phyloP scores from a whole-genome alignment of 1,284 basidiomycete species.

The Malassezia restricta region DNA sequence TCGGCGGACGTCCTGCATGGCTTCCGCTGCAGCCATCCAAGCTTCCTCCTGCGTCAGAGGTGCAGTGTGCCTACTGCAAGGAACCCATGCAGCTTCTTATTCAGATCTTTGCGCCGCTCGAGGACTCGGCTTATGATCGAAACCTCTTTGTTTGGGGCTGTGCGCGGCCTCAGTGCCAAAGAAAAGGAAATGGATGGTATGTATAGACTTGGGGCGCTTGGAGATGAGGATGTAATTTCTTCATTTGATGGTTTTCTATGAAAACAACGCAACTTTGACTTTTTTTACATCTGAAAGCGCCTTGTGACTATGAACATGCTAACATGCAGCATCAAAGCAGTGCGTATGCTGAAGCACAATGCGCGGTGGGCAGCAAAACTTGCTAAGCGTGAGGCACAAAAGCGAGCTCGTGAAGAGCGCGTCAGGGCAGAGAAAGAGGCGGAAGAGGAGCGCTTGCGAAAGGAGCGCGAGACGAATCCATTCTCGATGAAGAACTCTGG shows the following conservation, averaged over 20 bases:
- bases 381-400: conserved; percentile 25
- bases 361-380: conserved; percentile 43
- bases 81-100: conserved; percentile 42
- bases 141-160: conserved; percentile 43
- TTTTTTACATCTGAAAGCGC: conserved; percentile 10
- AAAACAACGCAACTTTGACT: conserved; percentile 44
- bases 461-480: conserved; percentile 10
- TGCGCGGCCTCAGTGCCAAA: conserved; percentile 31
- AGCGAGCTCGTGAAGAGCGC: conserved; percentile 16
- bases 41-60: conserved; percentile 19
- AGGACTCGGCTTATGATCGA: conserved; percentile 38
- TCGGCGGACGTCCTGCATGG: conserved; percentile 40
- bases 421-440: conserved; percentile 17
- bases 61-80: conserved; percentile 26
- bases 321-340: conserved; percentile 29
- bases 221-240: conserved; percentile 45
- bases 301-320: background rate
- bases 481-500: conserved; percentile 12
- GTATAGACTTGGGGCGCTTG: conserved; percentile 5
- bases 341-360: conserved; percentile 40
- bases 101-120: conserved; percentile 43
- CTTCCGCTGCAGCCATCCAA: conserved; percentile 20
- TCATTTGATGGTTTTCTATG: conserved; percentile 41
- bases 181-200: conserved; percentile 29
- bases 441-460: conserved; percentile 11